Evolutionary conservation across 2,329 filamentous ascomycete species (phyloP), one percentile per base, ranked within the genome.

Genomic region (Alternaria arbusti): DNA sequence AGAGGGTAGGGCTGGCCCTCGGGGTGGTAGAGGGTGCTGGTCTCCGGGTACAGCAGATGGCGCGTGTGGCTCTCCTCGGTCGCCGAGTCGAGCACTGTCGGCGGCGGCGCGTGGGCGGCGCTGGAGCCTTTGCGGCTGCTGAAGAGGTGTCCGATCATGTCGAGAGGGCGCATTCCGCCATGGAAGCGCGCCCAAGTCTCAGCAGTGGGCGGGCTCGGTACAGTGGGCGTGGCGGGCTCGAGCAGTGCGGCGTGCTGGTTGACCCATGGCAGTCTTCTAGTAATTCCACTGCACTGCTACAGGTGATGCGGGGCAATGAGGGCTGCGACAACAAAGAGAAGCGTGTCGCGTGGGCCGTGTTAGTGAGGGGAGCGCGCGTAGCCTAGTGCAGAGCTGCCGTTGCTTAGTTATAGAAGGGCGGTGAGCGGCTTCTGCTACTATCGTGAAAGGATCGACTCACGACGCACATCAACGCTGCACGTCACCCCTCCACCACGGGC

Each of bases 91-190:
- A 78, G 74, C 49, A 71, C 70, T 22, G 74, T 71, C 59, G 73
- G 64, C 43, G 75, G 68, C 47, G 69, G 65, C 51, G 70, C 66
- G 59, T 72, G 71, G 23, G 71, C 59, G n/a, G 70, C 54, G 56
- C 47, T 62, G 28, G 68, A 65, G 64, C 70, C 74, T 59, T 78
- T 78, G 61, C 78, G 79, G 63, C 65, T 72, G 72, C 75, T 74
- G 65, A 81, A 78, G 70, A 81, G 79, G 66, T 80, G 78, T 70
- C 78, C 78, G 71, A 81, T 75, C 79, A 81, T 81, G 69, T 70
- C 68, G 71, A 74, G 50, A 57, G 63, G 71, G 68, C 64, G 61
- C 63, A 66, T 68, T 44, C 63, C 63, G 51, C 65, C 65, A 68
- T 68, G 56, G 30, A 47, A 25, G 55, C 50, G 60, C 56, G 58